These are phyloP conservation scores for Rhizoclosmatium globosum DNA, from an alignment of 192 early-diverging fungal species.

Conservation along the genomic window DNA sequence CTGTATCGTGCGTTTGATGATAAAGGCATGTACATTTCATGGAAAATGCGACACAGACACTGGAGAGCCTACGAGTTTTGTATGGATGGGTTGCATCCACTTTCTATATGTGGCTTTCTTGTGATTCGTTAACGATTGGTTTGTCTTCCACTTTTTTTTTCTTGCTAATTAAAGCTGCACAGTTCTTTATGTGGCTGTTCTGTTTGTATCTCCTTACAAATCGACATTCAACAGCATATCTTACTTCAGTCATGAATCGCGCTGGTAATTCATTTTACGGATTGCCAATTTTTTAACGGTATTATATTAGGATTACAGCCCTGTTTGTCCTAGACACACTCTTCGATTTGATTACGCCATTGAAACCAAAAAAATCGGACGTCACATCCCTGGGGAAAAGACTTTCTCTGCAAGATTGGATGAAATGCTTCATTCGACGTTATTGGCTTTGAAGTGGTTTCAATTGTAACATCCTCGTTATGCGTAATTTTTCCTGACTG, in stretches of 20 bases:
- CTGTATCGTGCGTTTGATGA: conserved; percentile 17
- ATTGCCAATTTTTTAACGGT: no score
- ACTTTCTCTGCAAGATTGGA: not conserved
- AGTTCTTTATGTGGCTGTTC: no score
- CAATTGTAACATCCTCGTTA: not conserved
- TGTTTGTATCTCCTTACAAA: conserved; percentile 5
- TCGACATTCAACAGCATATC: not conserved
- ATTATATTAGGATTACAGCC: not conserved
- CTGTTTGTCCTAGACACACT: not conserved
- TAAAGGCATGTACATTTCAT: not conserved
- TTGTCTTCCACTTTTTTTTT: not conserved
- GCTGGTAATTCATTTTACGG: not conserved
- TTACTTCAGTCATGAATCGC: not conserved
- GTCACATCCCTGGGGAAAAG: not conserved
- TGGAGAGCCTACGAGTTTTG: not conserved
- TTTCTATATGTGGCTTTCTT: not conserved
- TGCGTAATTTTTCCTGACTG: not conserved
- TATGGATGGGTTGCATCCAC: conserved; percentile 15
- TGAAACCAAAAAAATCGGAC: conserved; percentile 1
- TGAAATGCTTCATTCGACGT: not conserved
- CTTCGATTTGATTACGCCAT: conserved; percentile 10
- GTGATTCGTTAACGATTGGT: not conserved
- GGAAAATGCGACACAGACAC: not conserved
- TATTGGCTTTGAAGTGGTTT: not conserved
- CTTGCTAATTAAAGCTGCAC: not conserved